Conservation (phyloP, 306 rosid genomes). For the Castanopsis chinensis region DNA sequence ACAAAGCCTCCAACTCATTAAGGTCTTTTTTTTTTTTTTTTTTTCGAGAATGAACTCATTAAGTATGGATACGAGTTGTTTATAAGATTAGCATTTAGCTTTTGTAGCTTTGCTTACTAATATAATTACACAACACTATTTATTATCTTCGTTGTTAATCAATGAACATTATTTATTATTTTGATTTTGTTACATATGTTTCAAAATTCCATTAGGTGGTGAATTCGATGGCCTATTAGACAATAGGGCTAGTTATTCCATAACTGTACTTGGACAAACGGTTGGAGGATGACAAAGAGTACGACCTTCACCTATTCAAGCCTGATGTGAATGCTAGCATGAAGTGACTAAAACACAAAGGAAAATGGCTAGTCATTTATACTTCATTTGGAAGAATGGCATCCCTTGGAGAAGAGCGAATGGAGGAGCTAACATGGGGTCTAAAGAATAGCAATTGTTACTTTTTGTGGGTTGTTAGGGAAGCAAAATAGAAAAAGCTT, state of each 20-base stretch:
- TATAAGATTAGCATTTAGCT: too few relatives aligned
- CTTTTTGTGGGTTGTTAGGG: conserved; percentile 16
- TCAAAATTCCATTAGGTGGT: not conserved
- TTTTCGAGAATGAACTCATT: too few relatives aligned
- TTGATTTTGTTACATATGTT: not conserved
- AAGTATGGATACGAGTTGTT: too few relatives aligned
- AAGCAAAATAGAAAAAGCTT: not conserved
- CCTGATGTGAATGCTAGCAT: not conserved
- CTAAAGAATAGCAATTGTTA: not conserved
- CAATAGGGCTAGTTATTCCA: conserved; percentile 4
- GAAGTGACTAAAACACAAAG: conserved; percentile 2
- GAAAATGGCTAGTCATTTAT: not conserved
- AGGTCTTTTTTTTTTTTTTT: too few relatives aligned
- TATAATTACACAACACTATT: too few relatives aligned
- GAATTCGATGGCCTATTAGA: conserved; percentile 17
- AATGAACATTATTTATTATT: too few relatives aligned
- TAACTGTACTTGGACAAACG: conserved; percentile 10
- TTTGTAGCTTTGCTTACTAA: too few relatives aligned
- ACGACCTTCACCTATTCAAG: conserved; percentile 1
- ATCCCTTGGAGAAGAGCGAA: conserved; percentile 1
- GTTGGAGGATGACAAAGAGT: conserved; percentile 4
- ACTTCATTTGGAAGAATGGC: conserved; percentile 1
- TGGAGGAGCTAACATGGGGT: conserved; percentile 1
- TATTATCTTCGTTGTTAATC: too few relatives aligned
- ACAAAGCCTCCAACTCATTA: too few relatives aligned